These are phyloP conservation scores for Tylopilus microsporus DNA, from an alignment of 1,284 basidiomycete species.

Conservation along the genomic window DNA sequence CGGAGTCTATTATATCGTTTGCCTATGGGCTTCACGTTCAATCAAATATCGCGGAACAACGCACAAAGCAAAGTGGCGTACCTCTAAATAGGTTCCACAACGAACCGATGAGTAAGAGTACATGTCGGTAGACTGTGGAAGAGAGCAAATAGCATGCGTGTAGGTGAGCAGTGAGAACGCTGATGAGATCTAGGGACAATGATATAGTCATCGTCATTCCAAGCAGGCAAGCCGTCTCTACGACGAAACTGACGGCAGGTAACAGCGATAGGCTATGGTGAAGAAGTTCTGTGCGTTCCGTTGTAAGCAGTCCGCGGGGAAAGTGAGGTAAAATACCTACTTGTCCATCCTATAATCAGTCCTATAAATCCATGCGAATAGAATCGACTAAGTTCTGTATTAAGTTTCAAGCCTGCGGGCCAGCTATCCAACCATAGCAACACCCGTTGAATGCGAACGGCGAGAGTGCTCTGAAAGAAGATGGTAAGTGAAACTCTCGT, in stretches of 20 bases:
- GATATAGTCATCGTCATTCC: slow-evolving; percentile 73
- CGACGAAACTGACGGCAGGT: slow-evolving; percentile 30
- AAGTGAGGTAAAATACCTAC: slow-evolving; percentile 39
- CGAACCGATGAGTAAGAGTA: slow-evolving; percentile 58
- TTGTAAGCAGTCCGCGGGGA: slow-evolving; percentile 7
- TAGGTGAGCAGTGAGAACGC: slow-evolving; percentile 70
- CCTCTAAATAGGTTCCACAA: slow-evolving; percentile 96
- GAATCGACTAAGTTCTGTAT: slow-evolving; percentile 85
- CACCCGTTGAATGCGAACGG: slow-evolving; percentile 48
- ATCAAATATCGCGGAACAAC: background rate
- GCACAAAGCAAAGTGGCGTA: slow-evolving; percentile 30
- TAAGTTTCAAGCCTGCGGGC: slow-evolving; percentile 95
- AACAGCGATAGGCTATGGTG: slow-evolving; percentile 21
- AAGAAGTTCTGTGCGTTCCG: slow-evolving; percentile 19
- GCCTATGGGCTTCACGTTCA: slow-evolving; percentile 43
- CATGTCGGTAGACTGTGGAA: slow-evolving; percentile 59
- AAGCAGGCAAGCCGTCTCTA: slow-evolving; percentile 54
- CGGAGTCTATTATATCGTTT: slow-evolving; percentile 83
- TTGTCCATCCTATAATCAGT: slow-evolving; percentile 61
- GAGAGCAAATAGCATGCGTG: slow-evolving; percentile 68
- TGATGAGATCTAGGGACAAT: slow-evolving; percentile 61
- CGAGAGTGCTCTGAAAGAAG: slow-evolving; percentile 37
- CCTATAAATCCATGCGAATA: slow-evolving; percentile 69
- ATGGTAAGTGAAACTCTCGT: background rate
- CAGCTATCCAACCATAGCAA: slow-evolving; percentile 89